Conservation (phyloP, 2,329 filamentous ascomycete species). For the Penicillium freii region DNA sequence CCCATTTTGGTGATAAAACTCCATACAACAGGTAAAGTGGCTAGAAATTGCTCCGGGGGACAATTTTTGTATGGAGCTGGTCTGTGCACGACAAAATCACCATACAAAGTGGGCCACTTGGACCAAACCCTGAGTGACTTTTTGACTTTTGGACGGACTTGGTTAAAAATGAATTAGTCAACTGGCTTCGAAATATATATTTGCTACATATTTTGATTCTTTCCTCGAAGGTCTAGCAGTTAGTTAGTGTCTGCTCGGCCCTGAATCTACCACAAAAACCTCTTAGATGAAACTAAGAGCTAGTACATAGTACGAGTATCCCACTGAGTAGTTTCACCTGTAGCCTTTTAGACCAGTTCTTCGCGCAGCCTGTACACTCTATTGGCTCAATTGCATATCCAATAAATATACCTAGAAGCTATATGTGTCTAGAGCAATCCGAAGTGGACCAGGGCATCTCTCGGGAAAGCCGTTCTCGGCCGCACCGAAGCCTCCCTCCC, state of each 20-base stretch:
- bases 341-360: neutral
- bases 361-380: too few relatives aligned
- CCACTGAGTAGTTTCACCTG: too few relatives aligned
- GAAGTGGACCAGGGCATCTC: neutral
- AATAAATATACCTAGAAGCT: neutral
- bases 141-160: too few relatives aligned
- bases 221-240: neutral
- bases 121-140: neutral
- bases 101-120: neutral
- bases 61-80: neutral
- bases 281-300: too few relatives aligned
- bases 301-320: too few relatives aligned
- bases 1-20: neutral
- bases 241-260: neutral
- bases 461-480: neutral
- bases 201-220: neutral
- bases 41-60: slow-evolving; percentile 1
- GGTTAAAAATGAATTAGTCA: neutral
- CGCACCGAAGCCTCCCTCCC: neutral
- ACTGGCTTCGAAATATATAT: neutral
- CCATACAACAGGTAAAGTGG: neutral
- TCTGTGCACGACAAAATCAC: neutral
- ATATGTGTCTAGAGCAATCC: neutral
- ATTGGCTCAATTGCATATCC: neutral
- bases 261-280: too few relatives aligned